A percentile compares a stretch with the other conserved stretches of the same genome.
Conservation (phyloP, 495 filamentous ascomycete genomes). For the Opeltia flavorubescens region DNA sequence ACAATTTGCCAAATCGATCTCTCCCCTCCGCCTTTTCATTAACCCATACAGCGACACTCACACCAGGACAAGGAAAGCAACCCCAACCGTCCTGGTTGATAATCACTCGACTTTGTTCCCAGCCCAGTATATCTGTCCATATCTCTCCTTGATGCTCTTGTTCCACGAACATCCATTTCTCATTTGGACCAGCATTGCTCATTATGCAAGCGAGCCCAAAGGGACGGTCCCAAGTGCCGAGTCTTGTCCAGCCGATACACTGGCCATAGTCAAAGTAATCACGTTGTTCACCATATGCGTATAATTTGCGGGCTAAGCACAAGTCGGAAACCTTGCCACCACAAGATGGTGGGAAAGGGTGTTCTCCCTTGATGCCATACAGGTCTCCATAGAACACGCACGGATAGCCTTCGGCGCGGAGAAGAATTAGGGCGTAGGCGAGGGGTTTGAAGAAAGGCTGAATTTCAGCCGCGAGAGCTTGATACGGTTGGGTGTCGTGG, state of each 20-base stretch:
- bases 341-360: conserved; percentile 43
- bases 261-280: conserved; percentile 54
- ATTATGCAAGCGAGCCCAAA: conserved; percentile 45
- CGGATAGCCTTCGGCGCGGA: conserved; percentile 49
- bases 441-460: conserved; percentile 42
- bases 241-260: conserved; percentile 58
- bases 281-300: conserved; percentile 51
- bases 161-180: conserved; percentile 46
- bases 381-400: conserved; percentile 65
- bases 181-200: conserved; percentile 32
- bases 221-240: conserved; percentile 37
- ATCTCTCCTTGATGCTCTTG: conserved; percentile 36
- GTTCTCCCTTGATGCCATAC: conserved; percentile 47
- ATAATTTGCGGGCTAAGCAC: conserved; percentile 49
- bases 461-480: conserved; percentile 42
- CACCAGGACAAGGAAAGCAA: conserved; percentile 35
- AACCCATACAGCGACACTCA: conserved; percentile 47
- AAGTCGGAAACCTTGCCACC: conserved; percentile 45
- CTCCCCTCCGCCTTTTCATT: conserved; percentile 38
- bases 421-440: conserved; percentile 50
- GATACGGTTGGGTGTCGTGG: conserved; percentile 47
- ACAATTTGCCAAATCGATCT: conserved; percentile 31
- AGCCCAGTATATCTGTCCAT: conserved; percentile 51
- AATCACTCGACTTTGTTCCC: conserved; percentile 26
- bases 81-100: conserved; percentile 44